Base-by-base conservation (phyloP, 352 stramenopile genomes). In the Pythium sukuiense region DNA sequence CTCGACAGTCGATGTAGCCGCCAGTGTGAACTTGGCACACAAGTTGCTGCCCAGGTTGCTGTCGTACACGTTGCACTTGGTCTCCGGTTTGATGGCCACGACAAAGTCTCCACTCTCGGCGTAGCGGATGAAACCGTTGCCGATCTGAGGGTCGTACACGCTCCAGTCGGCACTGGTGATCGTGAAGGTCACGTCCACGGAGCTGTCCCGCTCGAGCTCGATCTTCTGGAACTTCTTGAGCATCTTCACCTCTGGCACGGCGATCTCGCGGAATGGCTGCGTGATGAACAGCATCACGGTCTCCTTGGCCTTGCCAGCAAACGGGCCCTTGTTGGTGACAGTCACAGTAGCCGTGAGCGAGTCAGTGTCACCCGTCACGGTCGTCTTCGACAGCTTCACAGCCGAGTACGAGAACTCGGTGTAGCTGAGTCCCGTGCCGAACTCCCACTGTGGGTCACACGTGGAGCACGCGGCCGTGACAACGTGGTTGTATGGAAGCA, bases 401-500 rank as follows among this genome's bases (percentile, higher is more conserved):
- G 65, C 55, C 29, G 62, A 63, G 71, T 89, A 91, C 24, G 68
- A n/a, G 63, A 91, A 93, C 27, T 43, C 66, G 18, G 80, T 77
- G 66, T 89, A 89, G 53, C 74, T 85, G 6, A 88, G 55, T 48
- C 83, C 83, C 24, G 85, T 43, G 24, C 85, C 82, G 76, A 90
- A 91, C 20, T 73, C 63, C 77, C 80, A 93, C 61, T 89, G 69
- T 3, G 80, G 72, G 27, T 43, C 49, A 46, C 59, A 66, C 63
- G 39, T 24, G 14, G 29, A 32, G 54, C 73, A 81, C 26, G 65
- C 55, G 2, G 59, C 66, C n/a, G 65, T 80, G n/a, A 85, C 77
- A 11, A 71, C 80, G 66, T 91, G 83, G 58, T 90, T 90, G 80
- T 95, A 95, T 45, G 80, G 77, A 59, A 91, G 87, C 61, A 77